Evolutionary conservation across 2,329 filamentous ascomycete genomes (phyloP).

Genomic region (Pleoardoris graminearum): DNA sequence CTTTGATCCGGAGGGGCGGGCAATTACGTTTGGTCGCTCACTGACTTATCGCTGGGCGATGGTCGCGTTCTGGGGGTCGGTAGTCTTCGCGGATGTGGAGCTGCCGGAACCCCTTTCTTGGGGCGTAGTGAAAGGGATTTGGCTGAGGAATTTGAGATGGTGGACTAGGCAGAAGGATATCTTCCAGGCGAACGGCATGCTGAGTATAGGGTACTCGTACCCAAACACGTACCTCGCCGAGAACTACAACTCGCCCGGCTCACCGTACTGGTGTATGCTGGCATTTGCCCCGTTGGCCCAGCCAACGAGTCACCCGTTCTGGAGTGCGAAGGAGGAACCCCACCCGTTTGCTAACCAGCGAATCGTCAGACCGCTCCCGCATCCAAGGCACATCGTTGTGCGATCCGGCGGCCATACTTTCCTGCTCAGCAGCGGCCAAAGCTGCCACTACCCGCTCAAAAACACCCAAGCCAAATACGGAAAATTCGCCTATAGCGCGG

Average conservation of each 20-base stretch:
- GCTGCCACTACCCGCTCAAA: slow-evolving; percentile 81
- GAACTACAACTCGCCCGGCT: slow-evolving; percentile 79
- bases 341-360: slow-evolving; percentile 61
- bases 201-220: slow-evolving; percentile 77
- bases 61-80: slow-evolving; percentile 79
- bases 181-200: slow-evolving; percentile 73
- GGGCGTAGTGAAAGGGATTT: slow-evolving; percentile 77
- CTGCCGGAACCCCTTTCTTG: slow-evolving; percentile 72
- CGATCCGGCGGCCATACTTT: slow-evolving; percentile 75
- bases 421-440: slow-evolving; percentile 71
- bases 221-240: slow-evolving; percentile 81
- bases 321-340: slow-evolving; percentile 68
- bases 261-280: slow-evolving; percentile 76
- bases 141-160: slow-evolving; percentile 75
- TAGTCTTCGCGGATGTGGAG: slow-evolving; percentile 75
- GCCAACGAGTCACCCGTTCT: slow-evolving; percentile 72
- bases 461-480: slow-evolving; percentile 83
- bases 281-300: slow-evolving; percentile 75
- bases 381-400: slow-evolving; percentile 74
- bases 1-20: slow-evolving; percentile 70
- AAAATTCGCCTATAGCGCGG: slow-evolving; percentile 74
- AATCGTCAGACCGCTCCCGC: slow-evolving; percentile 62
- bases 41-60: slow-evolving; percentile 84
- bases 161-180: slow-evolving; percentile 77
- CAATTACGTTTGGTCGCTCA: slow-evolving; percentile 76